Conservation (phyloP, 148 eudicot species). For the Drosera capensis region DNA sequence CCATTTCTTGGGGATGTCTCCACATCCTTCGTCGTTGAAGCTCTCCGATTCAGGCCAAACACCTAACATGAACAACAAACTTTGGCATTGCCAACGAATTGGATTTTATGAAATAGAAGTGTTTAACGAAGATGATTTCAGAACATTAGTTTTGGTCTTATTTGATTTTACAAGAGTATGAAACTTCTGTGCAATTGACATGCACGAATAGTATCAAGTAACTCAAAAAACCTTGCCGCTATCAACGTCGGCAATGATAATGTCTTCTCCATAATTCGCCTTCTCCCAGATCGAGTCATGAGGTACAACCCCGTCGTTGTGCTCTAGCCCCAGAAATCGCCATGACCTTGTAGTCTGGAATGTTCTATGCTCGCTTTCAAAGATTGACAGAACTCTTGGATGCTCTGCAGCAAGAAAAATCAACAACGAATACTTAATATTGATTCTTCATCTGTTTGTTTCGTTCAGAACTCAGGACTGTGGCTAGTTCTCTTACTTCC, state of each 20-base stretch:
- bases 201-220: neutral
- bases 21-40: slow-evolving; percentile 9
- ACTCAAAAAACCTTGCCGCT: slow-evolving; percentile 2
- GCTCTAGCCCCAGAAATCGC: slow-evolving; percentile 1
- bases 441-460: too few relatives aligned
- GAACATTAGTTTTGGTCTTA: too few relatives aligned
- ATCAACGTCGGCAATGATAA: slow-evolving; percentile 8
- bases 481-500: too few relatives aligned
- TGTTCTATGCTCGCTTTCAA: neutral
- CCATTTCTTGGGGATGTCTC: slow-evolving; percentile 6
- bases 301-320: neutral
- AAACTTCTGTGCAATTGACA: neutral
- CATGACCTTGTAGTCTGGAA: slow-evolving; percentile 5
- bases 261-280: slow-evolving; percentile 9
- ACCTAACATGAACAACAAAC: slow-evolving; percentile 1
- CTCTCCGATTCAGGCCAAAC: slow-evolving; percentile 18
- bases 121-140: neutral
- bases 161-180: neutral
- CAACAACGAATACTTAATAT: too few relatives aligned
- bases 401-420: neutral
- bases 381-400: neutral
- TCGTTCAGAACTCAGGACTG: too few relatives aligned
- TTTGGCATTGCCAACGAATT: neutral
- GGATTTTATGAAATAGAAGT: neutral
- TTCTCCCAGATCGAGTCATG: slow-evolving; percentile 1